These are phyloP conservation scores for Nadsonia commutata DNA, from an alignment of 1,139 yeast species.

Conservation along the genomic window DNA sequence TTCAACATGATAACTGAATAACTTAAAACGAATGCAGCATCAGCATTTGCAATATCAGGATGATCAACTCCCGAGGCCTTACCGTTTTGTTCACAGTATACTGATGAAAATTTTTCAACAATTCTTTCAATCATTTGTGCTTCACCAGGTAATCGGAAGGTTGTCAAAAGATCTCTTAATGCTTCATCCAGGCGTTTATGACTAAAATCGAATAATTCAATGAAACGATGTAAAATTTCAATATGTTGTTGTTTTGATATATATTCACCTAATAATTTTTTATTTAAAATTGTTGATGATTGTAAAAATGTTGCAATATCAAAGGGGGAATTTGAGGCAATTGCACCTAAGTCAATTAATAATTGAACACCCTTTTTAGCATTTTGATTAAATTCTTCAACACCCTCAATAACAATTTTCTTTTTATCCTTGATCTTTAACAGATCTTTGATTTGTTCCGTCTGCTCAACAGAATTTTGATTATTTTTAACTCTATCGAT, in stretches of 20 bases:
- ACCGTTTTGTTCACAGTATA: conserved; percentile 50
- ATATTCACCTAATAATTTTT: conserved; percentile 74
- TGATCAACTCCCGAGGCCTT: conserved; percentile 20
- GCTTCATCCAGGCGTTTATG: conserved; percentile 87
- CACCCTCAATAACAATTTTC: conserved; percentile 59
- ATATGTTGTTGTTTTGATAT: conserved; percentile 63
- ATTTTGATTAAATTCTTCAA: conserved; percentile 58
- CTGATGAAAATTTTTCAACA: conserved; percentile 72
- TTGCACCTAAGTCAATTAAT: conserved; percentile 48
- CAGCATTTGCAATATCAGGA: conserved; percentile 42
- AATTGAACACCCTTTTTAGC: conserved; percentile 62
- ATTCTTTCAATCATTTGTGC: conserved; percentile 90
- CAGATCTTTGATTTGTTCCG: conserved; percentile 11
- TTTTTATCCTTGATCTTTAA: conserved; percentile 38
- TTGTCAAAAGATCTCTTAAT: conserved; percentile 60
- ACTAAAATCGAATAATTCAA: conserved; percentile 58
- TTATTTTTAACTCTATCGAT: conserved; percentile 16
- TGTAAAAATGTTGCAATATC: conserved; percentile 67
- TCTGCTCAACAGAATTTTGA: conserved; percentile 5
- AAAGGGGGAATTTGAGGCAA: conserved; percentile 38
- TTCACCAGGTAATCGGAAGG: conserved; percentile 92
- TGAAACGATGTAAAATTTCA: conserved; percentile 47
- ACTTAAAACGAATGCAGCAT: conserved; percentile 82
- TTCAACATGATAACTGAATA: conserved; percentile 88
- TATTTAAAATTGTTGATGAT: conserved; percentile 68